Evolutionary conservation across 2,329 filamentous ascomycete species (phyloP).

Genomic region (Domatiomyces globalis): DNA sequence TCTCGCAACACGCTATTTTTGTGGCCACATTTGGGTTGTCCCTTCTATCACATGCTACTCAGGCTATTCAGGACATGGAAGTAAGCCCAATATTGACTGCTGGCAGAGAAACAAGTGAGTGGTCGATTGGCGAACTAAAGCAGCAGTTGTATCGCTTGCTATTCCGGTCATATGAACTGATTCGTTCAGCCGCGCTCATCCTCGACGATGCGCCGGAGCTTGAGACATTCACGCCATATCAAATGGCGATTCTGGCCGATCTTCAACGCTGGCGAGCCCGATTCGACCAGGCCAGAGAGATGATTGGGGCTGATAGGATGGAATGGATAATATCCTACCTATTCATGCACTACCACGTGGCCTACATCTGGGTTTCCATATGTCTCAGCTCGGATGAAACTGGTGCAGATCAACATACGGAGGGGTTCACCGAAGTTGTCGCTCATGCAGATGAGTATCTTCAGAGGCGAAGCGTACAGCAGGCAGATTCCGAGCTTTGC

Average conservation of each 20-base stretch:
- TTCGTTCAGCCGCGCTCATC: not conserved
- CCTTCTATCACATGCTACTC: not conserved
- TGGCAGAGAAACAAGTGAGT: too few relatives aligned
- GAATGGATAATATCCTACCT: conserved; percentile 9
- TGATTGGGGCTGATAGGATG: not conserved
- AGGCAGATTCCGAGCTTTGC: not conserved
- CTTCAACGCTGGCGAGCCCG: not conserved
- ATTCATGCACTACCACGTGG: conserved; percentile 6
- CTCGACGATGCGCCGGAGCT: not conserved
- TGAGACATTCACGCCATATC: not conserved
- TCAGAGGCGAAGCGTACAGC: not conserved
- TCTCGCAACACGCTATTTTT: conserved; percentile 7
- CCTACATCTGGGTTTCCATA: not conserved
- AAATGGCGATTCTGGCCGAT: not conserved
- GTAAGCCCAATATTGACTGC: too few relatives aligned
- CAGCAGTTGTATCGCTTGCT: not conserved
- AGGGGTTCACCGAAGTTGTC: conserved; percentile 8
- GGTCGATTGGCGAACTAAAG: too few relatives aligned
- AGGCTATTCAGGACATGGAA: not conserved
- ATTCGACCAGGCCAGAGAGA: not conserved
- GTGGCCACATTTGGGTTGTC: conserved; percentile 5
- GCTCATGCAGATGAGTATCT: conserved; percentile 8
- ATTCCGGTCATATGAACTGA: not conserved
- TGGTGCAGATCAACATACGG: conserved; percentile 6
- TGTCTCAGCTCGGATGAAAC: not conserved